Evolutionary conservation across 306 rosid species (phyloP).

Genomic region (Citrullus mucosospermus): DNA sequence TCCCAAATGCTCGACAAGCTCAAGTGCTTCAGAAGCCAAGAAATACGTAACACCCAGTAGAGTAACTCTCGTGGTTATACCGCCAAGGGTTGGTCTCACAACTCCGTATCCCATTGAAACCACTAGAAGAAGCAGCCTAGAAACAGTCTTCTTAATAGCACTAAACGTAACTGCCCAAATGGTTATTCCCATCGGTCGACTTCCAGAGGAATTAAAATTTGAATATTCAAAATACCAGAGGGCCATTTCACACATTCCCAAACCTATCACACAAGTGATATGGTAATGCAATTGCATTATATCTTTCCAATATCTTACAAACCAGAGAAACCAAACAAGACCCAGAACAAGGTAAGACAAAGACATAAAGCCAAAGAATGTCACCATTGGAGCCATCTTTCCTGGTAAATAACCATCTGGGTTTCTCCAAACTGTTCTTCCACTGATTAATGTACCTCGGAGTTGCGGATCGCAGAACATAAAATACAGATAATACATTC

Average conservation of each 20-base stretch:
- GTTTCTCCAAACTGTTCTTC: conserved; percentile 84
- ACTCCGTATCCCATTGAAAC: conserved; percentile 90
- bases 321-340: conserved; percentile 68
- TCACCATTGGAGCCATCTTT: conserved; percentile 79
- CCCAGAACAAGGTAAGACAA: conserved; percentile 66
- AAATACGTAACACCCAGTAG: conserved; percentile 58
- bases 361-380: conserved; percentile 72
- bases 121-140: conserved; percentile 71
- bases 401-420: conserved; percentile 79
- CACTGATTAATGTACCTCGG: conserved; percentile 43
- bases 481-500: conserved; percentile 88
- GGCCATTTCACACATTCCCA: conserved; percentile 96
- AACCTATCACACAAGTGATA: conserved; percentile 73
- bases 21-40: conserved; percentile 71
- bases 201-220: conserved; percentile 74
- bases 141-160: conserved; percentile 73
- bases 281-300: conserved; percentile 72
- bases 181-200: conserved; percentile 83
- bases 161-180: conserved; percentile 81
- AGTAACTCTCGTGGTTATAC: conserved; percentile 39
- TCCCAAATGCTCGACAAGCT: conserved; percentile 82
- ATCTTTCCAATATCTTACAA: conserved; percentile 76
- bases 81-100: conserved; percentile 73
- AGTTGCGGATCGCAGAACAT: conserved; percentile 72
- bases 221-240: conserved; percentile 90